These are phyloP conservation scores for Colletotrichum lini DNA, from an alignment of 2,329 filamentous ascomycete species.

Conservation along the genomic window DNA sequence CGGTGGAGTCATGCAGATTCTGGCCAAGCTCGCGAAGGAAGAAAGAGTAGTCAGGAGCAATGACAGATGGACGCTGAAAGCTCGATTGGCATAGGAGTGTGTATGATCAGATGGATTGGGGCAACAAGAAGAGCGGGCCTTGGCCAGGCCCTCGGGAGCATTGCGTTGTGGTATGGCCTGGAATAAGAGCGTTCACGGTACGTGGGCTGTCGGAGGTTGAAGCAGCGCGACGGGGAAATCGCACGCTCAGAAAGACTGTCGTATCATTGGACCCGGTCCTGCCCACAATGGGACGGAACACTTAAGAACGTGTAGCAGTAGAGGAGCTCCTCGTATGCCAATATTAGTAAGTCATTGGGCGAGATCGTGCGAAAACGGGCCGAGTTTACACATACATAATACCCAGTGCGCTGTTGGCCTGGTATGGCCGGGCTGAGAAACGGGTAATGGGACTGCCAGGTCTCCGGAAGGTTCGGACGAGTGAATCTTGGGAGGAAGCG, in stretches of 20 bases:
- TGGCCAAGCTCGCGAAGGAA: constrained; percentile 84
- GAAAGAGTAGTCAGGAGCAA: constrained; percentile 69
- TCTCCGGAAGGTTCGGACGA: constrained; percentile 34
- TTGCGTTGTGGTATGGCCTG: not conserved
- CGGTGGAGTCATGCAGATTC: constrained; percentile 81
- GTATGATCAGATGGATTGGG: not conserved
- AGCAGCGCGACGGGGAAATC: not conserved
- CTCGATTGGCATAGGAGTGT: constrained; percentile 58
- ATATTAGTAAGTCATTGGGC: not conserved
- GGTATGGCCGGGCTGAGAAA: not conserved
- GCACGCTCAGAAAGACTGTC: not conserved
- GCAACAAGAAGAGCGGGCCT: not conserved
- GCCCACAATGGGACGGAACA: not conserved
- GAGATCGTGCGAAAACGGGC: not conserved
- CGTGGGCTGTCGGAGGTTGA: not conserved
- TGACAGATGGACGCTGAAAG: constrained; percentile 60
- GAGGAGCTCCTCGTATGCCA: not conserved
- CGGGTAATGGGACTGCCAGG: not conserved
- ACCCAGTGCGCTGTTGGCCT: not conserved
- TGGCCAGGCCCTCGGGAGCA: not conserved
- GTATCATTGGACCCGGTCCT: not conserved
- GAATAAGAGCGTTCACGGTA: not conserved
- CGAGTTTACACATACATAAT: not conserved
- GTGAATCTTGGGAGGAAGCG: constrained; percentile 4
- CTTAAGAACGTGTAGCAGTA: not conserved